Percentiles rank a stretch among this genome's conserved stretches.
phyloP scores from a whole-genome alignment of 306 rosid species.

The Fragaria vesca region DNA sequence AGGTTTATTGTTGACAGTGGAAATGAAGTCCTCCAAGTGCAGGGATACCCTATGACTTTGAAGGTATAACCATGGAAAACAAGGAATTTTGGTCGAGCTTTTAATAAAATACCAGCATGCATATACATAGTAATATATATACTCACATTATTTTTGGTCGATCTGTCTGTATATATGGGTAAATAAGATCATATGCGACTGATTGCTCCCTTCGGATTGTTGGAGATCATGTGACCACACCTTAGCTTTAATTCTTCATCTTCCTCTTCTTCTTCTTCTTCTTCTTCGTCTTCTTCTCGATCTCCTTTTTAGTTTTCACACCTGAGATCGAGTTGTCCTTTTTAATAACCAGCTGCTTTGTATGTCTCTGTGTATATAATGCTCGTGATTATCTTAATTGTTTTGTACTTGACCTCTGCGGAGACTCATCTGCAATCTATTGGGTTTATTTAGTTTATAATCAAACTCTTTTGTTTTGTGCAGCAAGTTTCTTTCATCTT shows the following conservation, averaged over 20 bases:
- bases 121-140: not conserved
- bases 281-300: constrained; percentile 20
- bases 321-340: constrained; percentile 34
- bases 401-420: constrained; percentile 41
- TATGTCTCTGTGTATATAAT: not conserved
- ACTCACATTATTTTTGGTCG: constrained; percentile 39
- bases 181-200: constrained; percentile 45
- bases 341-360: not conserved
- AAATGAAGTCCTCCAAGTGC: not conserved
- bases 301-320: constrained; percentile 38
- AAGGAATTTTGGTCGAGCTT: not conserved
- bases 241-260: not conserved
- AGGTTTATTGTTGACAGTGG: not conserved
- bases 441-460: constrained; percentile 6
- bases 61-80: not conserved
- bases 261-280: not conserved
- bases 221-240: constrained; percentile 54
- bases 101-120: not conserved
- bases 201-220: constrained; percentile 43
- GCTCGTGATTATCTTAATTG: constrained; percentile 60
- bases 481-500: constrained; percentile 4
- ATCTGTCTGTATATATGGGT: constrained; percentile 31
- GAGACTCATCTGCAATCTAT: constrained; percentile 22
- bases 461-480: constrained; percentile 8
- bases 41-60: constrained; percentile 10